These are phyloP conservation scores for Fragaria vesca DNA, from an alignment of 306 rosid species.

Conservation along the genomic window DNA sequence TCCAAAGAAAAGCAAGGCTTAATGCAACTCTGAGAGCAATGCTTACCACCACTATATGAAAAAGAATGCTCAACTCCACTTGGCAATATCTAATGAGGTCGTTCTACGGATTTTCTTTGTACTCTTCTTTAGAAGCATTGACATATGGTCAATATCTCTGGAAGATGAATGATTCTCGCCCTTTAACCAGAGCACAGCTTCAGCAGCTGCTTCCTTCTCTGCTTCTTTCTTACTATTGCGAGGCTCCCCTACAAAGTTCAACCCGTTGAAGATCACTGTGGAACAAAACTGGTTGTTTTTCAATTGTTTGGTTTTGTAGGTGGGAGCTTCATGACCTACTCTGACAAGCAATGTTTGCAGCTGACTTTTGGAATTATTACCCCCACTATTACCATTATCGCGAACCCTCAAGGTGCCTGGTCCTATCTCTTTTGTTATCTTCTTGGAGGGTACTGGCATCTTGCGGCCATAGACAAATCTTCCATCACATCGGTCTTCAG, in stretches of 20 bases:
- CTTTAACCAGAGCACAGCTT: constrained; percentile 81
- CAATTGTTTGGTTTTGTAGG: constrained; percentile 72
- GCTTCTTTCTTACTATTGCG: constrained; percentile 69
- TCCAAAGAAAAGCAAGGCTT: not conserved
- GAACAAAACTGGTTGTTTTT: constrained; percentile 71
- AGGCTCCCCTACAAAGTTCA: constrained; percentile 71
- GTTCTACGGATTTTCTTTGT: constrained; percentile 40
- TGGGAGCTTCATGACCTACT: constrained; percentile 77
- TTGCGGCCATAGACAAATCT: constrained; percentile 72
- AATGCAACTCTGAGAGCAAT: not conserved
- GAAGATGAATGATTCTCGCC: constrained; percentile 61
- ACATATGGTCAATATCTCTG: constrained; percentile 47
- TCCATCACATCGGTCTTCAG: constrained; percentile 82
- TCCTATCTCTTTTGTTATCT: constrained; percentile 28
- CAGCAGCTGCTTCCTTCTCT: constrained; percentile 82
- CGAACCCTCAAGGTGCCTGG: constrained; percentile 25
- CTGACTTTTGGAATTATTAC: constrained; percentile 56
- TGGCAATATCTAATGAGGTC: constrained; percentile 42
- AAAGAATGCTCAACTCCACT: constrained; percentile 46
- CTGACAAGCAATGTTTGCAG: constrained; percentile 74
- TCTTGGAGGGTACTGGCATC: constrained; percentile 42
- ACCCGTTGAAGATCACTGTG: constrained; percentile 81
- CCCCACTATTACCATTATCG: constrained; percentile 31
- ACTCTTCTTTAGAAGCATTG: constrained; percentile 63
- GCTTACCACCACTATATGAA: not conserved